Conservation (phyloP, 1,139 yeast species). For the Kurtzmaniella natalensis region DNA sequence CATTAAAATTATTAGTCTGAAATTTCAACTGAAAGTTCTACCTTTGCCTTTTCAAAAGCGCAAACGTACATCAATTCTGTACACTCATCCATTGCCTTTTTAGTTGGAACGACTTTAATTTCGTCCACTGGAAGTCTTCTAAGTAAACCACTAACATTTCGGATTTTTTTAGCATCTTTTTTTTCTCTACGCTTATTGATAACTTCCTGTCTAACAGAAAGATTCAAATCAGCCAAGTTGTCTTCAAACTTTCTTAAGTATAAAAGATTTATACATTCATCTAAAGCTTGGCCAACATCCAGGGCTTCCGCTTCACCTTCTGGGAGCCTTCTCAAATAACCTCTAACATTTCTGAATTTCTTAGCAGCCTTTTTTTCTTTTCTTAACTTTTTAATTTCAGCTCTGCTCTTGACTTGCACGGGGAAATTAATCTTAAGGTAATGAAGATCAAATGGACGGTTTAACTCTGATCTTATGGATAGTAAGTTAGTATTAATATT, state of each 20-base stretch:
- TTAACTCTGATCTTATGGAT: slow-evolving; percentile 2
- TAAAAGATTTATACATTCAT: slow-evolving; percentile 3
- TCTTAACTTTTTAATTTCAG: slow-evolving; percentile 3
- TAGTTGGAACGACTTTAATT: not conserved
- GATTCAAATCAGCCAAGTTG: too few species aligned
- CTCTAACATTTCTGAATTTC: slow-evolving; percentile 3
- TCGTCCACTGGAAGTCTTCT: slow-evolving; percentile 5
- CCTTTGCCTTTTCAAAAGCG: too few species aligned
- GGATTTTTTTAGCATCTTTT: slow-evolving; percentile 3
- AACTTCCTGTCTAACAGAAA: not conserved
- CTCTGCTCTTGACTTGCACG: not conserved
- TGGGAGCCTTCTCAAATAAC: slow-evolving; percentile 5
- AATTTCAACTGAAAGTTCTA: too few species aligned
- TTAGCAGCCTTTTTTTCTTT: slow-evolving; percentile 5
- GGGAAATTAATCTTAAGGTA: slow-evolving; percentile 6
- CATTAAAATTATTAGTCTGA: too few species aligned
- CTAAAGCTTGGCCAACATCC: slow-evolving; percentile 2
- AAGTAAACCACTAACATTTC: slow-evolving; percentile 1
- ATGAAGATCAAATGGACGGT: not conserved
- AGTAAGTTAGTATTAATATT: slow-evolving; percentile 3
- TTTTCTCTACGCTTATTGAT: slow-evolving; percentile 3
- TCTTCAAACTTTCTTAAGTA: not conserved
- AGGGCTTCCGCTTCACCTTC: slow-evolving; percentile 3
- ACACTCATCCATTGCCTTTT: slow-evolving; percentile 5
- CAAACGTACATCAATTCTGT: too few species aligned